Base-by-base conservation (phyloP, 2,329 filamentous ascomycete genomes). In the Fusarium musae region DNA sequence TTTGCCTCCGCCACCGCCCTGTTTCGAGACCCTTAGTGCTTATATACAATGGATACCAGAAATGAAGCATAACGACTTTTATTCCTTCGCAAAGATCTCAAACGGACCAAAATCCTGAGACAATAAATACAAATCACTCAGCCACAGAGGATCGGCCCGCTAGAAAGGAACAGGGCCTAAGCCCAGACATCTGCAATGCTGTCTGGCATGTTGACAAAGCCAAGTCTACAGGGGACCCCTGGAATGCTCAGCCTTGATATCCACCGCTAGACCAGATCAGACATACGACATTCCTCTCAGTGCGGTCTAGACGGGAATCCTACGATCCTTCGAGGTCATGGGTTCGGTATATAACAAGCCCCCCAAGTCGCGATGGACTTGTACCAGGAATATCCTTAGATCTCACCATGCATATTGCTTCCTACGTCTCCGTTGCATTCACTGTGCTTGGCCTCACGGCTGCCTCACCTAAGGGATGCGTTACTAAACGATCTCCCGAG, bases 331-430 rank as follows among this genome's bases (percentile, higher is more conserved):
- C 32, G 11, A 39, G 44, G 21, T 40, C 23, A 40, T 36, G 12
- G 26, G 26, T 21, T 43, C 52, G 13, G n/a, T 63, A 52, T 73
- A 61, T 52, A 72, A 39, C 23, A 50, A n/a, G 7, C 21, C n/a
- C 16, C 10, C 39, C 43, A 50, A 40, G 42, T 50, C 42, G 12
- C 9, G 15, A 59, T 62, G 28, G 28, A 34, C n/a, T n/a, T 6
- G 4, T 26, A 34, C 19, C 12, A 16, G 39, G 43, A 17, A 30
- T 26, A 1, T 15, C 36, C 9, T 15, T n/a, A 19, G 26, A 54
- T n/a, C 9, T 49, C 40, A 56, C 19, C 43, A 76, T 76, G 74
- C 61, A 69, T 61, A 52, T 75, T n/a, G 26, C 54, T 37, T 74
- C 73, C 5, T 76, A 70, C 47, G 13, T 76, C 19, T 59, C 72